Evolutionary conservation across 169 alveolate species (phyloP).

Genomic region (Plasmodium gallinaceum): DNA sequence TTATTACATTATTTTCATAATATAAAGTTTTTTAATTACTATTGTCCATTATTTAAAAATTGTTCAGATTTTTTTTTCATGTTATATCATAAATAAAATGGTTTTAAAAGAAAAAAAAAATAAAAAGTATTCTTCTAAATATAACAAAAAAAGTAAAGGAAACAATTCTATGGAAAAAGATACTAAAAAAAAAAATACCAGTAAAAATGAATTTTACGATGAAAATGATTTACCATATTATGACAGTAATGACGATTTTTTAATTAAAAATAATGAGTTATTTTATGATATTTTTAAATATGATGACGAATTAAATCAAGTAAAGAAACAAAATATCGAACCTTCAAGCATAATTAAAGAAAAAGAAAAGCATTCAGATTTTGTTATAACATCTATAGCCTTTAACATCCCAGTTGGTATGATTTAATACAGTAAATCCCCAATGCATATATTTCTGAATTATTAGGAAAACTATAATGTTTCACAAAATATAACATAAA

Average conservation of each 20-base stretch:
- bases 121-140: conserved; percentile 12
- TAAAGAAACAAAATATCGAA: not conserved
- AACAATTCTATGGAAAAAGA: conserved; percentile 9
- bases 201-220: conserved; percentile 16
- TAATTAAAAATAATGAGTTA: conserved; percentile 33
- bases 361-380: conserved; percentile 24
- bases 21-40: no score
- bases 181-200: conserved; percentile 9
- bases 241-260: conserved; percentile 44
- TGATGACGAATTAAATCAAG: conserved; percentile 13
- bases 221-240: conserved; percentile 43
- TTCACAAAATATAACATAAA: no score
- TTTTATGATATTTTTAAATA: conserved; percentile 23
- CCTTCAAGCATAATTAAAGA: not conserved
- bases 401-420: conserved; percentile 56
- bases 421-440: conserved; percentile 2
- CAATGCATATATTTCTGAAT: not conserved
- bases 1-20: no score
- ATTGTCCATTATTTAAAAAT: no score
- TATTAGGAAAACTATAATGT: no score
- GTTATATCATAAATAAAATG: not conserved
- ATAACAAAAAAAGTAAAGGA: conserved; percentile 21
- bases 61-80: no score
- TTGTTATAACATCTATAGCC: conserved; percentile 43
- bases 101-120: conserved; percentile 62